Evolutionary conservation across 306 rosid species (phyloP).

Genomic region (Cicer arietinum): DNA sequence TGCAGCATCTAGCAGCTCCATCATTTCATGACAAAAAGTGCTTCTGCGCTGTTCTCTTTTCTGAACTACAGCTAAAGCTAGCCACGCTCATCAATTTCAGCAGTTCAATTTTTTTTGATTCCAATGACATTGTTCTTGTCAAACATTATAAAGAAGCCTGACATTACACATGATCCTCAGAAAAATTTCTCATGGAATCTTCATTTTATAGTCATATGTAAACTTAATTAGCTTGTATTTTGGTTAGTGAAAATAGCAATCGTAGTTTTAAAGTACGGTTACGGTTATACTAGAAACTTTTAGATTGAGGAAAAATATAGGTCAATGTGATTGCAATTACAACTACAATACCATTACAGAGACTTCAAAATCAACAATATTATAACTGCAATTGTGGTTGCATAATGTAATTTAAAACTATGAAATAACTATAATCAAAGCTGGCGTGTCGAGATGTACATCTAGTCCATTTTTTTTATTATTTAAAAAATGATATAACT

Average conservation of each 20-base stretch:
- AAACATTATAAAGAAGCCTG: conserved; percentile 26
- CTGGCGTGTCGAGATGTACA: no score
- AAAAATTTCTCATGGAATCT: background rate
- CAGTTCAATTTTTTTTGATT: conserved; percentile 40
- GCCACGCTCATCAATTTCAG: conserved; percentile 56
- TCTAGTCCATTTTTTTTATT: no score
- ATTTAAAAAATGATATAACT: no score
- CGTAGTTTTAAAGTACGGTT: no score
- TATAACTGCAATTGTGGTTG: no score
- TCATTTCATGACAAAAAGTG: conserved; percentile 49
- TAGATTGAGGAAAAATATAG: no score
- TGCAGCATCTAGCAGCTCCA: conserved; percentile 55
- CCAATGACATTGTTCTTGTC: conserved; percentile 47
- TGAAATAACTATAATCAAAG: no score
- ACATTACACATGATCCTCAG: conserved; percentile 22
- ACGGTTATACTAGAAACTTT: accelerated
- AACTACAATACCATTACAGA: accelerated
- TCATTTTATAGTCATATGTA: background rate
- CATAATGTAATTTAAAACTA: no score
- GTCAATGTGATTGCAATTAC: no score
- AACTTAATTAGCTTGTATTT: background rate
- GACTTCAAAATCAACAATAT: no score
- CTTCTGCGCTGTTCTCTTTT: conserved; percentile 37
- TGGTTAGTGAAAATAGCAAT: background rate
- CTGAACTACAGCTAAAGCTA: conserved; percentile 30